Conservation (phyloP, 352 stramenopile species). For the Globisporangium iwayamae region DNA sequence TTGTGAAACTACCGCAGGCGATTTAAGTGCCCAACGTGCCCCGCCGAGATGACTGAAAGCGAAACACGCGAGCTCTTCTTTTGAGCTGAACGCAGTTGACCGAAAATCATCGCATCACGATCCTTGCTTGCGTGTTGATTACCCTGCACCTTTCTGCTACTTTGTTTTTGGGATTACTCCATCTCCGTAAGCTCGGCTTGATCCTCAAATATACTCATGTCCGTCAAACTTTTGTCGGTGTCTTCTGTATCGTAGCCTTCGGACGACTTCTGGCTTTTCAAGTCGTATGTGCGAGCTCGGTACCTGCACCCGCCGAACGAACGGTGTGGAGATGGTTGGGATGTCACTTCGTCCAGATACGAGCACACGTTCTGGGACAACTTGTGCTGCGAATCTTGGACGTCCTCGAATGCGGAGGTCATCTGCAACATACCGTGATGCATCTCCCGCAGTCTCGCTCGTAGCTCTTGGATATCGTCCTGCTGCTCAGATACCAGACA, state of each 20-base stretch:
- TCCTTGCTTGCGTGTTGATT: background rate
- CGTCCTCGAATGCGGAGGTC: slow-evolving; percentile 17
- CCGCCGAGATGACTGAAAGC: slow-evolving; percentile 72
- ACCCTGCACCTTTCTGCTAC: background rate
- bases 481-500: slow-evolving; percentile 46
- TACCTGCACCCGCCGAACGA: background rate
- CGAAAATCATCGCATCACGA: background rate
- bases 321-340: background rate
- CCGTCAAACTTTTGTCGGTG: slow-evolving; percentile 15
- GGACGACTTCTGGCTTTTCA: background rate
- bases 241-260: slow-evolving; percentile 12
- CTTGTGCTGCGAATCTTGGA: slow-evolving; percentile 13
- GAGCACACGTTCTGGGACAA: slow-evolving; percentile 17
- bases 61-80: slow-evolving; percentile 77
- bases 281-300: background rate
- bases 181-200: slow-evolving; percentile 8
- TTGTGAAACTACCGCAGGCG: slow-evolving; percentile 25
- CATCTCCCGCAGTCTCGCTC: slow-evolving; percentile 6
- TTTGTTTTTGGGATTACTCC: background rate
- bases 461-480: slow-evolving; percentile 20
- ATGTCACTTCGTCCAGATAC: slow-evolving; percentile 10
- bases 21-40: slow-evolving; percentile 89
- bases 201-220: slow-evolving; percentile 18
- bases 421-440: slow-evolving; percentile 4
- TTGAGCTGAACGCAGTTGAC: slow-evolving; percentile 19